phyloP scores from a whole-genome alignment of 2,329 filamentous ascomycete species.

The Fusarium sp. region DNA sequence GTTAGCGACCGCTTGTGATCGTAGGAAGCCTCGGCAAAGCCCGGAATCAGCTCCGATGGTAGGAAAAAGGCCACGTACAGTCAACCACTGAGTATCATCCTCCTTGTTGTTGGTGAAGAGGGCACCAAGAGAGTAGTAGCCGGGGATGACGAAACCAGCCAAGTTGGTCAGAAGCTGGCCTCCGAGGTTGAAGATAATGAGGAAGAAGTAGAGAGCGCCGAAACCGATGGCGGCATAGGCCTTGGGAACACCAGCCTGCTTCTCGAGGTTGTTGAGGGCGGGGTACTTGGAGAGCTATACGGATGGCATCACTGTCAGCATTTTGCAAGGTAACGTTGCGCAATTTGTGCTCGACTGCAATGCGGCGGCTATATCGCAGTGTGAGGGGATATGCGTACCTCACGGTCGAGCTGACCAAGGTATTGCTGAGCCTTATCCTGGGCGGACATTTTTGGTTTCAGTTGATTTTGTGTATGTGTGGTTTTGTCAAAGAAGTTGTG shows the following conservation, averaged over 20 bases:
- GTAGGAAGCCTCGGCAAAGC: neutral
- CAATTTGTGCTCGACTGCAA: constrained; percentile 23
- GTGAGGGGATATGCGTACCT: constrained; percentile 64
- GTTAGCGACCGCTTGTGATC: constrained; percentile 46
- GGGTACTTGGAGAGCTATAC: constrained; percentile 85
- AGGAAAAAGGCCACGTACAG: constrained; percentile 59
- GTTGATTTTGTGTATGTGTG: constrained; percentile 42
- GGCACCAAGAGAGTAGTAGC: constrained; percentile 84
- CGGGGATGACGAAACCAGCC: constrained; percentile 83
- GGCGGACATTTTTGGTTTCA: constrained; percentile 64
- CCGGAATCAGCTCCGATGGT: constrained; percentile 2
- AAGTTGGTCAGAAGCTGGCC: constrained; percentile 89
- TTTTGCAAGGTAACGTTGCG: constrained; percentile 11
- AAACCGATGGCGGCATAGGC: constrained; percentile 83
- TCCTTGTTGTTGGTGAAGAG: constrained; percentile 76
- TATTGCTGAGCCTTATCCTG: constrained; percentile 82
- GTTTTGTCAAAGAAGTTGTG: constrained; percentile 18
- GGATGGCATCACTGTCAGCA: constrained; percentile 40
- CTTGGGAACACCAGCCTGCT: constrained; percentile 84
- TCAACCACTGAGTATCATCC: constrained; percentile 85
- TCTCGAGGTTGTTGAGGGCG: constrained; percentile 84
- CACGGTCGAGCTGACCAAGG: constrained; percentile 81
- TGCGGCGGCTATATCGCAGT: constrained; percentile 5
- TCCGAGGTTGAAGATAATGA: constrained; percentile 92
- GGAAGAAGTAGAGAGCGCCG: constrained; percentile 84